These are phyloP conservation scores for Coccomyxa sp. DNA, from an alignment of 139 green algal species.

Conservation along the genomic window DNA sequence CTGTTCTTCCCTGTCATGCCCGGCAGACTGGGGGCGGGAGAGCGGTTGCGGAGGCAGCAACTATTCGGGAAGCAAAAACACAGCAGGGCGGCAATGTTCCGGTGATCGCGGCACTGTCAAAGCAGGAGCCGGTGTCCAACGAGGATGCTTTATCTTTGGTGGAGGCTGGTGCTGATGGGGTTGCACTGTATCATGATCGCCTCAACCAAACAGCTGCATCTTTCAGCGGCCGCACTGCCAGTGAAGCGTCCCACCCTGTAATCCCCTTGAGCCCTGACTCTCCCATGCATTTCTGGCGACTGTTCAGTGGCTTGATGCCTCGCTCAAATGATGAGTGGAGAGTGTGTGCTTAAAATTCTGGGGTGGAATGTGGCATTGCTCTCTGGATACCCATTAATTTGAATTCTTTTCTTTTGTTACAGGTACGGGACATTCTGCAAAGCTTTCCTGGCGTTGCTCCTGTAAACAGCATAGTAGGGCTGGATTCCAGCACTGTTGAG, in stretches of 20 bases:
- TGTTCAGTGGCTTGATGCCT: not conserved
- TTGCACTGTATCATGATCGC: constrained; percentile 28
- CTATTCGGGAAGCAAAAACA: constrained; percentile 23
- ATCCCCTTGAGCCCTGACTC: not conserved
- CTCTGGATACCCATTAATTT: too few relatives aligned
- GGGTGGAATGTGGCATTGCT: too few relatives aligned
- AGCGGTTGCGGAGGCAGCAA: not conserved
- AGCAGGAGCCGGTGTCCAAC: not conserved
- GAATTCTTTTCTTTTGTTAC: not conserved
- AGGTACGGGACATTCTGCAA: not conserved
- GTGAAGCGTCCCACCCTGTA: not conserved
- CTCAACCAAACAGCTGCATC: constrained; percentile 19
- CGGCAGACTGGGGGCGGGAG: too few relatives aligned
- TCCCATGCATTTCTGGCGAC: too few relatives aligned
- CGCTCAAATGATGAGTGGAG: not conserved
- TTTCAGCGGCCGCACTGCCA: not conserved
- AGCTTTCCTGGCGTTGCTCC: not conserved
- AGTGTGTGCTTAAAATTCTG: too few relatives aligned
- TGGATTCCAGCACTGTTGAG: not conserved
- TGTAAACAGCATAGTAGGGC: not conserved
- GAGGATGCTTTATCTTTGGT: not conserved
- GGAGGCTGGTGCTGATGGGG: constrained; percentile 27
- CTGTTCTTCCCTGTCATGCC: too few relatives aligned
- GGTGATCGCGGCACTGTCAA: not conserved
- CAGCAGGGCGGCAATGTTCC: constrained; percentile 30